Evolutionary conservation across 2,329 filamentous ascomycete genomes (phyloP).

Genomic region (Ceratocystis cubensis): DNA sequence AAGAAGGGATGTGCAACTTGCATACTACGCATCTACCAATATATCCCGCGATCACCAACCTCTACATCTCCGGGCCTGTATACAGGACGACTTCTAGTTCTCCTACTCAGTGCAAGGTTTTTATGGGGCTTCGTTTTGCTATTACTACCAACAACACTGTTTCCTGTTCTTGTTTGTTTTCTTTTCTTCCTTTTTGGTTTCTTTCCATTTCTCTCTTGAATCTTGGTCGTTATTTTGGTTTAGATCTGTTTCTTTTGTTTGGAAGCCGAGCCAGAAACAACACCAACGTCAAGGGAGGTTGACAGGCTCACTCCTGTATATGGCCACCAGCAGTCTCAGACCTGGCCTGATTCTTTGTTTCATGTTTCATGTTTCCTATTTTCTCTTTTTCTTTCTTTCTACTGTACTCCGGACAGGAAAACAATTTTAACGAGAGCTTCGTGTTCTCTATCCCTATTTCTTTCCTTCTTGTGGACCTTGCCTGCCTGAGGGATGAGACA

Average conservation of each 20-base stretch:
- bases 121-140: conserved; percentile 3
- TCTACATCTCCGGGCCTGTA: not conserved
- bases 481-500: not conserved
- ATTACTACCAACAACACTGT: conserved; percentile 6
- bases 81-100: not conserved
- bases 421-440: not conserved
- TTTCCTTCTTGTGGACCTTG: not conserved
- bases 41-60: not conserved
- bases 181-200: not conserved
- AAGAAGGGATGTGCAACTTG: not conserved
- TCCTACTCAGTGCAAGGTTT: not conserved
- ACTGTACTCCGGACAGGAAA: not conserved
- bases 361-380: conserved; percentile 2
- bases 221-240: not conserved
- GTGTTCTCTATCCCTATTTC: not conserved
- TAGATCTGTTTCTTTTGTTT: not conserved
- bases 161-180: conserved; percentile 11
- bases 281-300: not conserved
- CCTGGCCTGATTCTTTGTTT: conserved; percentile 5
- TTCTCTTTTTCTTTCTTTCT: conserved; percentile 8
- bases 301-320: conserved; percentile 4
- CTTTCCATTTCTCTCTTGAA: not conserved
- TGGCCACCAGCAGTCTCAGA: conserved; percentile 13
- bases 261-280: not conserved
- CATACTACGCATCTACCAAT: not conserved